Conservation (phyloP, 139 green algal genomes). For the Volvox africanus region DNA sequence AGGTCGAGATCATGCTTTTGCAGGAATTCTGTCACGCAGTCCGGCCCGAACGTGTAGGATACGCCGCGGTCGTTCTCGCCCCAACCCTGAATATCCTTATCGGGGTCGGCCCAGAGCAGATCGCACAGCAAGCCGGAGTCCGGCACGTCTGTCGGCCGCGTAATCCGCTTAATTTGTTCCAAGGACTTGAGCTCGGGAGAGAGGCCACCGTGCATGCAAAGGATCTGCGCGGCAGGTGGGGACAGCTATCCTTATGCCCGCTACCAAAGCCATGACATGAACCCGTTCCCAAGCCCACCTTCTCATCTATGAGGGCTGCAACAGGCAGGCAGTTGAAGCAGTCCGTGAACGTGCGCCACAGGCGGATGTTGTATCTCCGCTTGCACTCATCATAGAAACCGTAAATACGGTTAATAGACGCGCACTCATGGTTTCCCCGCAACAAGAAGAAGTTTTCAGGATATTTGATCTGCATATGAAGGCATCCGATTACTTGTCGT, state of each 20-base stretch:
- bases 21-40: constrained; percentile 97
- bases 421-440: constrained; percentile 90
- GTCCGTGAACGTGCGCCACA: constrained; percentile 99
- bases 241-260: background rate
- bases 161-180: constrained; percentile 98
- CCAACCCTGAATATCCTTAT: constrained; percentile 98
- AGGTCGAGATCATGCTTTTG: constrained; percentile 97
- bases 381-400: constrained; percentile 99
- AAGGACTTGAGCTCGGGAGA: constrained; percentile 97
- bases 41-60: constrained; percentile 98
- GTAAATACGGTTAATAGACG: constrained; percentile 99
- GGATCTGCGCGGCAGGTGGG: constrained; percentile 79
- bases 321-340: constrained; percentile 99
- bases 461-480: constrained; percentile 93
- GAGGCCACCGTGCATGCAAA: constrained; percentile 99
- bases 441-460: constrained; percentile 99
- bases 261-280: background rate
- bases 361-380: constrained; percentile 97
- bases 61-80: constrained; percentile 99
- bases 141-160: constrained; percentile 96
- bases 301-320: constrained; percentile 98
- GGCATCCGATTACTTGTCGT: background rate
- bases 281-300: constrained; percentile 68
- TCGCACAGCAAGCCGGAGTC: constrained; percentile 99
- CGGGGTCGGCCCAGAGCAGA: constrained; percentile 98